Evolutionary conservation across 2,329 filamentous ascomycete species (phyloP), one percentile per base, ranked within the genome.

Genomic region (Fusarium buharicum): DNA sequence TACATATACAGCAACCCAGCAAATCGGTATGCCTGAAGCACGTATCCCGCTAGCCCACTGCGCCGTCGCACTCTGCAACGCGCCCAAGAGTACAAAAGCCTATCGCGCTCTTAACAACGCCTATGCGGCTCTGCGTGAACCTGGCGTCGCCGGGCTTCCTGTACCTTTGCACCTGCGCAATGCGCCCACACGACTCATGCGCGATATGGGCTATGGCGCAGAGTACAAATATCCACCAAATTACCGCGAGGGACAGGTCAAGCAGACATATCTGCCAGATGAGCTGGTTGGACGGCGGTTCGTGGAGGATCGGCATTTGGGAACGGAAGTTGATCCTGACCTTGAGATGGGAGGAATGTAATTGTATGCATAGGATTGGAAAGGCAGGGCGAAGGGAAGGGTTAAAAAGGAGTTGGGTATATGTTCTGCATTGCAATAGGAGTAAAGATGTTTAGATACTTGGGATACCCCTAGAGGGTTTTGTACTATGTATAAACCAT

Each of bases 211-310:
- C 0, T 96, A 93, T 72, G 93, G 93, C 1, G 89, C 87, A 45
- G 91, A 93, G 73, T 99, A 99, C 77, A 98, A 98, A 76, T 98
- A 99, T 72, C 96, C 96, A 67, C 95, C 95, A 0, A 91, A 96
- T 67, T 99, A 94, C 71, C 78, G 85, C 46, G 87, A 93, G 59
- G 95, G 95, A 0, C 86, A 80, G 67, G 94, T 98, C 1, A 84
- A 81, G 62, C 95, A 99, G 78, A 90, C 93, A 20, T 99, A 98
- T 76, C 76, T 99, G n/a, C 95, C 95, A 0, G 89, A 92, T 11
- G 84, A 85, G 51, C 75, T 99, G 8, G 74, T 80, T 31, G 92
- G 89, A 0, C 82, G 90, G 43, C 80, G 71, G 17, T 98, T 98
- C 71, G 75, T 98, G 33, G 92, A 96, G 71, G 87, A 93, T 5